Base-by-base conservation (phyloP, 805 yeast species). In the Pichia insulana region DNA sequence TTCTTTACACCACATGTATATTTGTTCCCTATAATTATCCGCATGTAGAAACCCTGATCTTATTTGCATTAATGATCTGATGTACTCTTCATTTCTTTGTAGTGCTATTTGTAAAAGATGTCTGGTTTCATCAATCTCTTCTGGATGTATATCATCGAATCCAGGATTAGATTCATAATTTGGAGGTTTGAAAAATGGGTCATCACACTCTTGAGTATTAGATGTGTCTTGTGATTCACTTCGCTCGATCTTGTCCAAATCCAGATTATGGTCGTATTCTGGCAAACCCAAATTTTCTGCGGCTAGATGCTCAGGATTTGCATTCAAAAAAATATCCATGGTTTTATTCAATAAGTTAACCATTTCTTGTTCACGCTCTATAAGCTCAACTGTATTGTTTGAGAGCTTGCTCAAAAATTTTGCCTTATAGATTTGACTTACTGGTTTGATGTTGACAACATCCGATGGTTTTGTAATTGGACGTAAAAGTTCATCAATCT, bases 391-490 rank as follows among this genome's bases (percentile, higher is more conserved):
- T 15, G 92, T 76, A 47, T 87, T 86, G 15, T 66, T 64, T 0
- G 95, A 84, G 49, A 92, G 61, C 32, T 71, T 66, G 38, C 72
- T 69, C 34, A 85, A 63, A n/a, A 74, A 71, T 19, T 65, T 62
- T 37, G 73, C 69, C 43, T 72, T 75, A 59, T 74, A 92, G 0
- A 92, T 81, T 47, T 70, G 74, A 39, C 77, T 71, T 15, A 87
- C 67, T 1, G 86, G 75, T 12, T 80, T 81, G 54, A 86, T 89
- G 3, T 70, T 69, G 1, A 83, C 74, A 2, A 90, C 63, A 51
- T 92, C 96, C 2, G 84, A 70, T 0, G 96, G 92, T 44, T 84
- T 83, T 8, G 76, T 69, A 12, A 92, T 75, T 0, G 97, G 96
- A 5, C 81, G 76, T 46, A 92, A 64, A 16, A 88, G 67, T 35